Base-by-base conservation (phyloP, 2,329 filamentous ascomycete genomes). In the Colletotrichum cordylinicola region DNA sequence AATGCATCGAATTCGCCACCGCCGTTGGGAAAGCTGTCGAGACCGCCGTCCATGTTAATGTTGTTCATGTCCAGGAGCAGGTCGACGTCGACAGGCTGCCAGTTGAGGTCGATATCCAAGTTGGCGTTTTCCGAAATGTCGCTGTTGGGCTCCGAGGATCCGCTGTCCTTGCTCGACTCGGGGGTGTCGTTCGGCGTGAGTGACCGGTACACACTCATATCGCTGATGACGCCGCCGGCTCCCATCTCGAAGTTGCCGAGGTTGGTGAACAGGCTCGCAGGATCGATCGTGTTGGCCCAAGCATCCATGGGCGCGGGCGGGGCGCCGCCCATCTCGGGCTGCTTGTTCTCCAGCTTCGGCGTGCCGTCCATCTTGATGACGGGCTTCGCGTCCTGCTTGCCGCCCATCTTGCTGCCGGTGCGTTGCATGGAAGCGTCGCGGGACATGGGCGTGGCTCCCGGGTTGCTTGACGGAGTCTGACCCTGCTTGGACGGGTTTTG, bases 181-280 rank as follows among this genome's bases (percentile, higher is more conserved):
- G 91, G 92, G 9, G 92, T 93, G 80, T 93, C 91, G 75, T 92
- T 91, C 1, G 91, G 91, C 29, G 91, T 91, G 72, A 90, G 84
- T 2, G 89, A 87, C 24, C 88, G 88, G 79, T 91, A 92, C 10
- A 90, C 84, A 70, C 83, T 86, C 80, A 90, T 87, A 77, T 93
- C 90, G 15, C 86, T 86, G 70, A 91, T 88, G 4, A 89, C 85
- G 21, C 88, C 90, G 12, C 84, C 83, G 39, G 84, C 86, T 81
- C 84, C 73, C 79, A 80, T 78, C 52, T 89, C 87, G 8, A 88
- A 82, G 4, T 82, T 81, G 24, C 83, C 82, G 18, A 90, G 83
- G 18, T 81, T 80, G 31, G 83, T 82, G 67, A 88, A 84, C 7
- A 91, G 82, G n/a, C 87, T 86, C 66, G 77, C 72, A 79, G 81